Percentiles rank a stretch among this genome's conserved stretches.
phyloP scores from a whole-genome alignment of 2,329 filamentous ascomycete genomes.

The Trichoderma sp. region DNA sequence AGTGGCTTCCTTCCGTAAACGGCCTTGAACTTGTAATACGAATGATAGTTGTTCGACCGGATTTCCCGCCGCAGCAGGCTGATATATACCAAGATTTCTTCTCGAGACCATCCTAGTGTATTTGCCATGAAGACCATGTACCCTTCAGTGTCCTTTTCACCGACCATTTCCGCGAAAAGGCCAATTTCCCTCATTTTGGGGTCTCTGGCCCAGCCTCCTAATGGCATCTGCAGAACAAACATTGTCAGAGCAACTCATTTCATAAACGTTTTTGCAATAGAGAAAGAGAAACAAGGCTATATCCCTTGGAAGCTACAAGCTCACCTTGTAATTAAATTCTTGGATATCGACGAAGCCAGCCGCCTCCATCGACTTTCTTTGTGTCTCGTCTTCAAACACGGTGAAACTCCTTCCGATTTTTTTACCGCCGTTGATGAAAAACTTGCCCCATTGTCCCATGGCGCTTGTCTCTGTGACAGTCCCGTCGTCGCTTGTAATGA shows the following conservation, averaged over 20 bases:
- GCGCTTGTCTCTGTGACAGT: slow-evolving; percentile 37
- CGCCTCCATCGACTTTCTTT: slow-evolving; percentile 33
- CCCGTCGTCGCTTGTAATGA: slow-evolving; percentile 38
- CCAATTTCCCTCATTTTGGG: slow-evolving; percentile 35
- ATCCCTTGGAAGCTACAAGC: neutral
- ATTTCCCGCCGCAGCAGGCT: slow-evolving; percentile 24
- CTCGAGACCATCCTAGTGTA: slow-evolving; percentile 22
- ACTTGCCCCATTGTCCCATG: slow-evolving; percentile 35
- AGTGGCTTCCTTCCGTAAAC: slow-evolving; percentile 26
- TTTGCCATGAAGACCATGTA: slow-evolving; percentile 31
- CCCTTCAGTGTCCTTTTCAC: slow-evolving; percentile 42
- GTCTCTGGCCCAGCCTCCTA: slow-evolving; percentile 35
- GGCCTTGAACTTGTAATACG: slow-evolving; percentile 27
- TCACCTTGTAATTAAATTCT: slow-evolving; percentile 35
- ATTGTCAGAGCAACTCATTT: neutral
- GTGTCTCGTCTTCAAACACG: slow-evolving; percentile 34
- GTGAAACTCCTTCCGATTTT: slow-evolving; percentile 40
- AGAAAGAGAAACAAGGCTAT: no score
- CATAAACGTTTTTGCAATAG: neutral
- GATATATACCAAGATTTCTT: slow-evolving; percentile 26
- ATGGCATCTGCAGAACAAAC: slow-evolving; percentile 28
- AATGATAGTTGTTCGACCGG: slow-evolving; percentile 14
- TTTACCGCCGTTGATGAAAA: slow-evolving; percentile 38
- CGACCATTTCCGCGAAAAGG: slow-evolving; percentile 38
- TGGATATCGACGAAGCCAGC: slow-evolving; percentile 37